Evolutionary conservation across 257 asterid genomes (phyloP).

Genomic region (Plantago elongata): DNA sequence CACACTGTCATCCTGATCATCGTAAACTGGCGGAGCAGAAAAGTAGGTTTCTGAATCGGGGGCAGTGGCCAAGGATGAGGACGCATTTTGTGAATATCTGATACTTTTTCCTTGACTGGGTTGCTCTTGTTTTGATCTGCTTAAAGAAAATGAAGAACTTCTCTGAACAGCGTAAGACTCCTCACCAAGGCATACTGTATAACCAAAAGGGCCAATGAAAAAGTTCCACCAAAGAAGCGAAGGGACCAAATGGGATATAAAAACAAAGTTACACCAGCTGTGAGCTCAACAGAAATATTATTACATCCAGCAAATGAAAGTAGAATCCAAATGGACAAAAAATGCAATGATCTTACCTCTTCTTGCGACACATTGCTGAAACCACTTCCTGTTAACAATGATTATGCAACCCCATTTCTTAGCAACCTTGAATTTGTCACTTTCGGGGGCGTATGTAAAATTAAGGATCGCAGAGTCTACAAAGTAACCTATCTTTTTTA

Average conservation of each 20-base stretch:
- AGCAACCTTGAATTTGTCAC: slow-evolving; percentile 91
- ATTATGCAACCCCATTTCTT: slow-evolving; percentile 71
- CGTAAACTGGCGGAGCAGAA: slow-evolving; percentile 40
- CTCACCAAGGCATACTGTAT: slow-evolving; percentile 80
- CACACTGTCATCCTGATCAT: slow-evolving; percentile 42
- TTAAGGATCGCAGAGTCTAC: slow-evolving; percentile 49
- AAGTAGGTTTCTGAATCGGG: slow-evolving; percentile 40
- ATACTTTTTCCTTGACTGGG: slow-evolving; percentile 50
- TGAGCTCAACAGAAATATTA: slow-evolving; percentile 17
- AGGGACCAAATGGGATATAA: slow-evolving; percentile 15
- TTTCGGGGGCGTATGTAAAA: slow-evolving; percentile 67
- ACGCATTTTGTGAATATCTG: slow-evolving; percentile 39
- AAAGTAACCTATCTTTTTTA: neutral
- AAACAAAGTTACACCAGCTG: slow-evolving; percentile 20
- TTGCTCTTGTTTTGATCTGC: slow-evolving; percentile 39
- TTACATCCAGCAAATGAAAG: slow-evolving; percentile 9
- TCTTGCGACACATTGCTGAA: slow-evolving; percentile 79
- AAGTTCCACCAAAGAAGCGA: slow-evolving; percentile 21
- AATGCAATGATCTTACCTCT: slow-evolving; percentile 56
- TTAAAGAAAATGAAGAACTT: slow-evolving; percentile 38
- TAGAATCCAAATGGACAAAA: slow-evolving; percentile 23
- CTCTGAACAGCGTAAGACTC: slow-evolving; percentile 78
- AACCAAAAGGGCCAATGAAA: slow-evolving; percentile 19
- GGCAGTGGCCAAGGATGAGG: slow-evolving; percentile 47
- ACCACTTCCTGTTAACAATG: slow-evolving; percentile 72